Evolutionary conservation across 441 rosid species (phyloP), one percentile per base, ranked within the genome.

Genomic region (Dalechampia spathulata): DNA sequence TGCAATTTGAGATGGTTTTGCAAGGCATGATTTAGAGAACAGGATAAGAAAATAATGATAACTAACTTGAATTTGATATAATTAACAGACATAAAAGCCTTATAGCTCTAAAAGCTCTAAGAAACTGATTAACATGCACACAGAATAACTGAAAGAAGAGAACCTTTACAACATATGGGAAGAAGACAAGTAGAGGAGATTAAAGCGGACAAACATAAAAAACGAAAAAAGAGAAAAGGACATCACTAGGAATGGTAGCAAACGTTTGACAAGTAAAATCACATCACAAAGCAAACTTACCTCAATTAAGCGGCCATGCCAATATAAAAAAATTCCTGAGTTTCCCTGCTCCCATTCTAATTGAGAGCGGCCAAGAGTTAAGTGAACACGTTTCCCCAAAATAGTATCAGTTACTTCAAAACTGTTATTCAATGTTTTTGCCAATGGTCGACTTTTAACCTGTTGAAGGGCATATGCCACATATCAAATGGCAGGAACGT

Each of bases 271-370:
- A 45, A 16, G 41, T 2, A 19, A 7, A 28, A 19, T 42, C 7
- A 25, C 20, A 34, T 34, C 5, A 30, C 10, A 3, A 45, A 43
- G 13, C 1, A 32, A 20, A 53, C 60, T n/a, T 9, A 73, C 74
- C 68, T 73, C 74, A 63, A 73, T 66, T 57, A 69, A 55, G 42
- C 68, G 71, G 19, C 73, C 77, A 61, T 68, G 77, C 77, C 73
- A 65, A 49, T 68, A 68, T 28, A 68, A 72, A 46, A 68, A 72
- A 21, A 68, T 68, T 44, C 77, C 73, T 54, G 60, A 52, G 45
- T 73, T 73, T 53, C 58, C 62, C 25, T 58, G 69, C 63, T 73
- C 74, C 71, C 68, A 73, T 43, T 73, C 77, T 16, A 73, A 47
- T 56, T 73, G 77, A 65, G 50, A 52, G 52, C 61, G 71, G 52